Evolutionary conservation across 768 basidiomycete species (phyloP).

Genomic region (Exidia glandulosa): DNA sequence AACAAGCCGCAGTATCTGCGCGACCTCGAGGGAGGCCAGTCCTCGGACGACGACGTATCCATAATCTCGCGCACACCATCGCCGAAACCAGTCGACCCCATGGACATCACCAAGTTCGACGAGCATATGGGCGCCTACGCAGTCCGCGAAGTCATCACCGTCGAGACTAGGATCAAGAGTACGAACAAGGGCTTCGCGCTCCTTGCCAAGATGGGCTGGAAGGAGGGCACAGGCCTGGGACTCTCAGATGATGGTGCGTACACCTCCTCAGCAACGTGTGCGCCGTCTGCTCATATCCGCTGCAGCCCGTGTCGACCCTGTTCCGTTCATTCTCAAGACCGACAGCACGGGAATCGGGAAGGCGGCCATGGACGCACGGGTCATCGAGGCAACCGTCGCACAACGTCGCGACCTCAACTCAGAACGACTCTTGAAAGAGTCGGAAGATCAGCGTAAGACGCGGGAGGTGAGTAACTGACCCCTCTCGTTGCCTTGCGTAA

Average conservation of each 20-base stretch:
- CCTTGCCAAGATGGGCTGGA: conserved; percentile 75
- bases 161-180: conserved; percentile 69
- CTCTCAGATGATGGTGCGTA: conserved; percentile 59
- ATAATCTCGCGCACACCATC: conserved; percentile 69
- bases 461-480: conserved; percentile 45
- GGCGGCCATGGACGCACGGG: conserved; percentile 62
- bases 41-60: conserved; percentile 55
- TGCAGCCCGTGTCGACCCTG: conserved; percentile 68
- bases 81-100: conserved; percentile 38
- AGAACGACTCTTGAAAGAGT: conserved; percentile 71
- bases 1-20: not conserved
- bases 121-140: conserved; percentile 39
- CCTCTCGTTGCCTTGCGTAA: not conserved
- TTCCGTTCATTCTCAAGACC: conserved; percentile 70
- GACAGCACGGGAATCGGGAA: conserved; percentile 77
- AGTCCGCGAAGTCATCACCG: conserved; percentile 58
- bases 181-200: conserved; percentile 74
- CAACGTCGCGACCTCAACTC: conserved; percentile 72
- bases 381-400: conserved; percentile 79
- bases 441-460: conserved; percentile 58
- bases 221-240: conserved; percentile 67
- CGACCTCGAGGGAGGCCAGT: not conserved
- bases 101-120: conserved; percentile 47
- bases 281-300: not conserved
- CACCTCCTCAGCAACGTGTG: not conserved